Evolutionary conservation across 129 eudicot species (phyloP).

Genomic region (Lactuca saligna): DNA sequence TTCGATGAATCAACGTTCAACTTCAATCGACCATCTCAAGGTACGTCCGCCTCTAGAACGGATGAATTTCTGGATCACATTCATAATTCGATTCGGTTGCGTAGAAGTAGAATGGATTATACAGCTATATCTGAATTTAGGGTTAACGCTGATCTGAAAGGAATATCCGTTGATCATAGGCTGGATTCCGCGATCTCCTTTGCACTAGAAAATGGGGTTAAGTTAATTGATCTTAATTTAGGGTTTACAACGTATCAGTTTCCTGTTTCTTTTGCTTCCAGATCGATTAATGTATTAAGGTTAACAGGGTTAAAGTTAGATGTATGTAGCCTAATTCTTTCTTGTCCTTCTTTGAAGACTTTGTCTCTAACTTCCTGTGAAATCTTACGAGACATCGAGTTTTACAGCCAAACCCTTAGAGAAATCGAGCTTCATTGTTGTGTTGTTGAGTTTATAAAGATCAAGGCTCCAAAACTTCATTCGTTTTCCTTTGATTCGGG

Average conservation of each 20-base stretch:
- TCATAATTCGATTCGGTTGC: slow-evolving; percentile 3
- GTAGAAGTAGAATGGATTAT: neutral
- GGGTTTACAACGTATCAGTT: slow-evolving; percentile 16
- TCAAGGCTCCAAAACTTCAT: slow-evolving; percentile 19
- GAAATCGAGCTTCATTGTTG: slow-evolving; percentile 13
- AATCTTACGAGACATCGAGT: neutral
- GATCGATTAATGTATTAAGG: slow-evolving; percentile 16
- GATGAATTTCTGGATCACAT: slow-evolving; percentile 20
- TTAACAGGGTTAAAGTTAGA: slow-evolving; percentile 21
- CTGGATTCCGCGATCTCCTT: slow-evolving; percentile 15
- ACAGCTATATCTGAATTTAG: slow-evolving; percentile 22
- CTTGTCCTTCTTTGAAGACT: slow-evolving; percentile 25
- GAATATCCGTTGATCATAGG: neutral
- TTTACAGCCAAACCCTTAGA: slow-evolving; percentile 23
- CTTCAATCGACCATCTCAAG: slow-evolving; percentile 3
- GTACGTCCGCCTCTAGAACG: neutral
- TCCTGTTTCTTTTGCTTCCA: slow-evolving; percentile 13
- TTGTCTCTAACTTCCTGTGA: slow-evolving; percentile 17
- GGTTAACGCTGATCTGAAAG: neutral
- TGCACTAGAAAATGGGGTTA: slow-evolving; percentile 26
- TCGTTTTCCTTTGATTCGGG: neutral
- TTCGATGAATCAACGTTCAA: slow-evolving; percentile 16
- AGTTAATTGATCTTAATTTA: slow-evolving; percentile 25
- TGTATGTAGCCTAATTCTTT: slow-evolving; percentile 7
- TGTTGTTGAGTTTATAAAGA: slow-evolving; percentile 4